Conservation (phyloP, 257 asterid genomes). For the Solanum corneliomulleri region DNA sequence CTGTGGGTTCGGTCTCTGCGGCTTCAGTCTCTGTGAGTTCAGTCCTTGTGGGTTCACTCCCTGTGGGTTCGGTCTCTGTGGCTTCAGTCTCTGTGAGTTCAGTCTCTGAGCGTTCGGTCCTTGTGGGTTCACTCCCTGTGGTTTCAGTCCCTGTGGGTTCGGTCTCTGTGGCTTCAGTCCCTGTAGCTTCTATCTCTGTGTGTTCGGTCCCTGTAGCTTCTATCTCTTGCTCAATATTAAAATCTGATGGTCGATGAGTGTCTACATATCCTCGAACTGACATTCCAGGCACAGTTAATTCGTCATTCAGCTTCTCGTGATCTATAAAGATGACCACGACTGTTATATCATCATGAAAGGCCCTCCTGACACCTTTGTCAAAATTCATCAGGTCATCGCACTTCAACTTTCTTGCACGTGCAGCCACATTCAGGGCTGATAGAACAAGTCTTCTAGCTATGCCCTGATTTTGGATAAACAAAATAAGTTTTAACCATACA, state of each 20-base stretch:
- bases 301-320: conserved; percentile 24
- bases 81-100: too few species aligned
- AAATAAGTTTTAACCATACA: not conserved
- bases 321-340: conserved; percentile 60
- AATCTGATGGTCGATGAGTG: conserved; percentile 38
- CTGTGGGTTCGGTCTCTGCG: too few species aligned
- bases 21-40: too few species aligned
- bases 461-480: conserved; percentile 29
- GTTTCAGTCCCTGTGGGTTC: too few species aligned
- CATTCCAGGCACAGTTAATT: conserved; percentile 15
- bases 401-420: conserved; percentile 23
- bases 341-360: conserved; percentile 59
- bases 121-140: too few species aligned
- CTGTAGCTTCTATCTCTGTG: not conserved
- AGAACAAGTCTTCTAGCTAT: conserved; percentile 60
- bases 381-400: conserved; percentile 35
- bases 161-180: too few species aligned
- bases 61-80: too few species aligned
- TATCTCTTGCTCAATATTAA: conserved; percentile 17
- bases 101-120: too few species aligned
- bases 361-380: conserved; percentile 42
- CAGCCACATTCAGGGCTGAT: conserved; percentile 39
- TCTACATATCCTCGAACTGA: conserved; percentile 52
- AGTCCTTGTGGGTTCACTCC: too few species aligned
- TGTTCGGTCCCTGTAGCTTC: not conserved